These are phyloP conservation scores for Annulohypoxylon maeteangense DNA, from an alignment of 495 filamentous ascomycete genomes.

Conservation along the genomic window DNA sequence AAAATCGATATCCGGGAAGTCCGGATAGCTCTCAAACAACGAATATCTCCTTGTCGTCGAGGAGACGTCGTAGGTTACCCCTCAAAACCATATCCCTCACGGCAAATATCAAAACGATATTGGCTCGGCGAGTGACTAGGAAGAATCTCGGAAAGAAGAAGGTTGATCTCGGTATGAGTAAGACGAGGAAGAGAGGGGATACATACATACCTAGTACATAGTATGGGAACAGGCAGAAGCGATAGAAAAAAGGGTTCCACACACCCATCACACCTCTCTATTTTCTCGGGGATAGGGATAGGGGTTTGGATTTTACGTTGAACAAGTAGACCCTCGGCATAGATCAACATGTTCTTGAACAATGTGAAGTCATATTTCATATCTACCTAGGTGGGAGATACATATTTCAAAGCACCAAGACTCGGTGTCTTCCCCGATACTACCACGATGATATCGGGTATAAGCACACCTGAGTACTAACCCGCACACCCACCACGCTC, in stretches of 20 bases:
- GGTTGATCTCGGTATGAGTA: slow-evolving; percentile 24
- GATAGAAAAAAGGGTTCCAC: slow-evolving; percentile 7
- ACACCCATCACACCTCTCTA: background rate
- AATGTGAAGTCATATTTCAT: background rate
- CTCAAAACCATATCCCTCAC: background rate
- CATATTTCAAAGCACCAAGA: background rate
- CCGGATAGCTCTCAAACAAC: background rate
- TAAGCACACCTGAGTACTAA: background rate
- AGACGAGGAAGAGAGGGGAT: slow-evolving; percentile 22
- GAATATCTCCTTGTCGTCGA: background rate
- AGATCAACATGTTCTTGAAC: background rate
- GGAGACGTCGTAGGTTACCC: background rate
- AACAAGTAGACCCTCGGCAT: background rate
- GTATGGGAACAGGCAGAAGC: background rate
- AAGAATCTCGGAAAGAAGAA: background rate
- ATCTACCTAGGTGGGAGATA: too few relatives aligned
- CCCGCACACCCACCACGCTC: background rate
- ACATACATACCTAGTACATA: too few relatives aligned
- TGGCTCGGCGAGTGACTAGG: background rate
- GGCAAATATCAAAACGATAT: background rate
- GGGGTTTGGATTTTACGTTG: background rate
- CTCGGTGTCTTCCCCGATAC: background rate
- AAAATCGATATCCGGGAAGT: background rate
- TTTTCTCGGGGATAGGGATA: background rate
- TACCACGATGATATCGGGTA: background rate